A percentile compares a stretch with the other conserved stretches of the same genome.
These are phyloP conservation scores for Holtermannia corniformis DNA, from an alignment of 768 basidiomycete genomes.

Conservation along the genomic window DNA sequence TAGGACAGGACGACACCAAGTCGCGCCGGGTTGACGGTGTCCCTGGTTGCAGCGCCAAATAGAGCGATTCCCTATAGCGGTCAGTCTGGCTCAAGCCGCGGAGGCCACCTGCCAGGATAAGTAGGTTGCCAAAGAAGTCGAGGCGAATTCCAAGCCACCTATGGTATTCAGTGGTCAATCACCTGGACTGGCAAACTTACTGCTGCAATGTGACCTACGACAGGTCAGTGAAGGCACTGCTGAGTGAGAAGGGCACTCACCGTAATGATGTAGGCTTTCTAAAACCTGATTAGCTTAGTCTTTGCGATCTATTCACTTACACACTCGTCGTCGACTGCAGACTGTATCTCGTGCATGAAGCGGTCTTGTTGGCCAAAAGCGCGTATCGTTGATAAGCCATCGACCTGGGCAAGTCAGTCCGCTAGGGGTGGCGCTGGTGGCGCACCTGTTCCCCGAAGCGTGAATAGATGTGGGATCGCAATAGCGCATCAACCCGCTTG, in stretches of 20 bases:
- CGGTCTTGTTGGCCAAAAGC: slow-evolving; percentile 20
- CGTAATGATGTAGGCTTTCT: background rate
- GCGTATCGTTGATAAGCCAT: slow-evolving; percentile 23
- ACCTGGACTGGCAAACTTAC: slow-evolving; percentile 5
- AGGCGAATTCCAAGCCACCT: slow-evolving; percentile 56
- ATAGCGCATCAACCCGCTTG: slow-evolving; percentile 25
- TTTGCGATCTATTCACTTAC: slow-evolving; percentile 7
- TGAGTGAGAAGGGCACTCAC: background rate
- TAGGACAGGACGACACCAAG: slow-evolving; percentile 57
- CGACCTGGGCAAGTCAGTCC: no score
- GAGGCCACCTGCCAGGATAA: slow-evolving; percentile 46
- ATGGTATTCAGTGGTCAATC: background rate
- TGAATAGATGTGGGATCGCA: slow-evolving; percentile 22
- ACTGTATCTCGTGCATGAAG: slow-evolving; percentile 14
- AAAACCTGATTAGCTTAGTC: background rate
- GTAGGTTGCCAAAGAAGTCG: slow-evolving; percentile 56
- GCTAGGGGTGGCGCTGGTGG: no score
- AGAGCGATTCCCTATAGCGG: slow-evolving; percentile 50
- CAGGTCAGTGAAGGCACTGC: background rate
- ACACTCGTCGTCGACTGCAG: slow-evolving; percentile 17
- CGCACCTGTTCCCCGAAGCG: slow-evolving; percentile 27
- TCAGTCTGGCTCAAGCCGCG: background rate
- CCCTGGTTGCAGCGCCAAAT: slow-evolving; percentile 57
- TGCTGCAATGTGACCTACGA: slow-evolving; percentile 19
- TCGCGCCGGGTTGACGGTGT: slow-evolving; percentile 52